A percentile compares a stretch with the other conserved stretches of the same genome.
Conservation (phyloP, 1,139 yeast species). For the Sugiyamaella neomexicana region DNA sequence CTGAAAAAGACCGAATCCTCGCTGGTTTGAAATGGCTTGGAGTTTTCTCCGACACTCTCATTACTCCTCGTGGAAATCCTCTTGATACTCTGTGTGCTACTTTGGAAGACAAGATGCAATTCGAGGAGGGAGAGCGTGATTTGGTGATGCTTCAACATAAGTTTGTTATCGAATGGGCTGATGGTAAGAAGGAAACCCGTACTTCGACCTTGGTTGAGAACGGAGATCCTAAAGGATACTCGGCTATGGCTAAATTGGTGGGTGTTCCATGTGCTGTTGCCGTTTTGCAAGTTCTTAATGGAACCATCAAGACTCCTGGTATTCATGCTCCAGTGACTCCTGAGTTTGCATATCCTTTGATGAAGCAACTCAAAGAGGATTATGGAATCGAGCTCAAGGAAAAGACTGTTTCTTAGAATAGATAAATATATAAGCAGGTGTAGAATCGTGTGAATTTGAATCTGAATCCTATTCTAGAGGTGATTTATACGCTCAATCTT, state of each 20-base stretch:
- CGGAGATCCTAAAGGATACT: conserved; percentile 91
- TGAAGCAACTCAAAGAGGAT: conserved; percentile 86
- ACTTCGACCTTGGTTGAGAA: conserved; percentile 94
- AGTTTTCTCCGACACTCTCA: conserved; percentile 71
- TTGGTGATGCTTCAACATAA: conserved; percentile 94
- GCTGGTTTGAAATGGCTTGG: conserved; percentile 95
- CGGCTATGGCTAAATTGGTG: conserved; percentile 97
- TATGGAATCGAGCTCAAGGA: conserved; percentile 86
- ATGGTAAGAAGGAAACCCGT: conserved; percentile 86
- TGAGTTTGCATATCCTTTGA: conserved; percentile 84
- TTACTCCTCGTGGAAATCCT: conserved; percentile 89
- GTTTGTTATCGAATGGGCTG: conserved; percentile 96
- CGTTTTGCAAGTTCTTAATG: conserved; percentile 78
- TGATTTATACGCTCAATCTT: too few species aligned
- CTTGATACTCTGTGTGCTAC: conserved; percentile 96
- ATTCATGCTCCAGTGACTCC: conserved; percentile 91
- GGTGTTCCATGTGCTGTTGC: conserved; percentile 99
- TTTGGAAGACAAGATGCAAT: conserved; percentile 93
- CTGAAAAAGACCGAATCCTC: conserved; percentile 82
- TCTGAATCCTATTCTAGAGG: conserved; percentile 24
- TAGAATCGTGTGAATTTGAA: background rate
- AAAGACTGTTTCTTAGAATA: conserved; percentile 50
- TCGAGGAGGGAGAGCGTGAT: conserved; percentile 93
- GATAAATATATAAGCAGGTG: conserved; percentile 5
- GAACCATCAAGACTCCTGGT: conserved; percentile 77